Evolutionary conservation across 176 grass and related monocot species (phyloP).

Genomic region (Eragrostis curvula): DNA sequence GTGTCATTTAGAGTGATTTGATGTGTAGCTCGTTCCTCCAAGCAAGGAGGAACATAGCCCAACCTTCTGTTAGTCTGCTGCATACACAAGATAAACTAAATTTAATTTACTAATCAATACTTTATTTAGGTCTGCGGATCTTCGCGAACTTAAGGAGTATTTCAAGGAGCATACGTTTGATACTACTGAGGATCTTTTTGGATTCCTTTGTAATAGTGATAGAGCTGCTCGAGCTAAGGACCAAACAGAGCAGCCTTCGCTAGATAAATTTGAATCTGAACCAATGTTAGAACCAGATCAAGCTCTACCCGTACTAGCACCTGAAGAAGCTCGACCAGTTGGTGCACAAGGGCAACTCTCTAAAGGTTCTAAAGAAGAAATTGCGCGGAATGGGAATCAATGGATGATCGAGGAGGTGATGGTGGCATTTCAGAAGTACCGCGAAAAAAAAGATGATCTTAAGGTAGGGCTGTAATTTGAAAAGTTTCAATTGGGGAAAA

Average conservation of each 20-base stretch:
- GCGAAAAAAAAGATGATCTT: background rate
- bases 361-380: background rate
- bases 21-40: no score
- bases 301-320: background rate
- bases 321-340: background rate
- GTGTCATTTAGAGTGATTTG: background rate
- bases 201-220: background rate
- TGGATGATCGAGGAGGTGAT: constrained; percentile 25
- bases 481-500: background rate
- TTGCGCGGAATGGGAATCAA: background rate
- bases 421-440: constrained; percentile 17
- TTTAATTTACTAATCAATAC: no score
- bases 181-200: background rate
- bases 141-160: background rate
- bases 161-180: background rate
- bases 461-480: background rate
- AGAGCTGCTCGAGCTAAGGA: background rate
- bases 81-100: background rate
- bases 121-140: background rate
- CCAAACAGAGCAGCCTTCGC: background rate
- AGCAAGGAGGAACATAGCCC: no score
- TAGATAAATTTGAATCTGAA: background rate
- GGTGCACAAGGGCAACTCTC: background rate
- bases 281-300: background rate
- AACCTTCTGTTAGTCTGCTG: constrained; percentile 4